Conservation (phyloP, 345 rosid genomes). For the Geranium brycei region DNA sequence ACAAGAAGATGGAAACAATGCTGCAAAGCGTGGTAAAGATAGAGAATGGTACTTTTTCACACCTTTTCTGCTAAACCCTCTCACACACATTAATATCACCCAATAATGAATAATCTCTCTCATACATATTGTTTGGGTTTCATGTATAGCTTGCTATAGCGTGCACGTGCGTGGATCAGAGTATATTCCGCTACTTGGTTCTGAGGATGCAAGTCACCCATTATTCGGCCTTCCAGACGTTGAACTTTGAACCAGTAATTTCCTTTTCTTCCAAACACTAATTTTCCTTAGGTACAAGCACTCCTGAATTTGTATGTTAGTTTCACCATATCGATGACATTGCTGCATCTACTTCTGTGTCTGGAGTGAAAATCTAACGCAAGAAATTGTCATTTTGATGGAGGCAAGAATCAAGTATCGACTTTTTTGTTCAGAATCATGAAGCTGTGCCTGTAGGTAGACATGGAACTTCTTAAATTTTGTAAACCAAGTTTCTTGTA, state of each 20-base stretch:
- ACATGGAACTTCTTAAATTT: too few species aligned
- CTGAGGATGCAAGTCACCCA: constrained; percentile 36
- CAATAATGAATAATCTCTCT: not conserved
- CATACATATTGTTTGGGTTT: not conserved
- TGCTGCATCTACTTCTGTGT: too few species aligned
- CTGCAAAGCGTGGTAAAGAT: constrained; percentile 86
- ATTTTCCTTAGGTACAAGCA: too few species aligned
- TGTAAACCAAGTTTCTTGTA: too few species aligned
- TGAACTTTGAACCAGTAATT: constrained; percentile 21
- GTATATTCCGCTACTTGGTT: constrained; percentile 50
- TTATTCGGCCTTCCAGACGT: constrained; percentile 36
- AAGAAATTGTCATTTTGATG: too few species aligned
- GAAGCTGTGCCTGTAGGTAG: too few species aligned
- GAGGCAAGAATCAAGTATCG: too few species aligned
- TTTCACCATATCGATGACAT: too few species aligned
- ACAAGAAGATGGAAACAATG: constrained; percentile 79
- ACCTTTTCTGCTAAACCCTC: not conserved
- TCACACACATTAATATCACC: not conserved
- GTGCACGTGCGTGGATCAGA: constrained; percentile 86
- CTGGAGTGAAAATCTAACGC: too few species aligned
- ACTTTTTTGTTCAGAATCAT: too few species aligned
- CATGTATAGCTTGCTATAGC: constrained; percentile 65
- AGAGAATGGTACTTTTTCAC: constrained; percentile 52
- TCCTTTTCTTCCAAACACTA: not conserved
- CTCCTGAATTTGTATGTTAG: too few species aligned